Base-by-base conservation (phyloP, 768 basidiomycete genomes). In the Boletus subparvulus region DNA sequence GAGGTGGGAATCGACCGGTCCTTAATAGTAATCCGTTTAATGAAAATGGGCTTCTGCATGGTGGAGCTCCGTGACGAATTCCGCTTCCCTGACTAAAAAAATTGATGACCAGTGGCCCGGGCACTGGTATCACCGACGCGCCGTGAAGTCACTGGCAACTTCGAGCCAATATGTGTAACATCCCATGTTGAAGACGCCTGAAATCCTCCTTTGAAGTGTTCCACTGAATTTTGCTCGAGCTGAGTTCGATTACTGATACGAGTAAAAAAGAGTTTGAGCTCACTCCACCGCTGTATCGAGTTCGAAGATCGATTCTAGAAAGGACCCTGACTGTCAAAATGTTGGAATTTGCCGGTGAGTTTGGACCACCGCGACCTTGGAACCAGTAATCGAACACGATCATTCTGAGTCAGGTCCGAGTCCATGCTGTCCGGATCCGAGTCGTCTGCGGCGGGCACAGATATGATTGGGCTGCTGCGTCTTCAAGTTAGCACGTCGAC, bases 1-100 rank as follows among this genome's bases (percentile, higher is more conserved):
- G 28, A 55, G 64, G 67, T 58, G 67, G 65, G 66, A 69, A 69
- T 55, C 53, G 14, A 46, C 40, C 42, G 41, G 53, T 60, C 56
- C 50, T 51, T 58, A 61, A 68, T 61, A 48, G 58, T 40, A 54
- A 58, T 36, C 19, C 46, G 42, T 54, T 44, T 40, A 56, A 64
- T 69, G 55, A 63, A 67, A 52, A 28, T 43, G 56, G 54, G 53
- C 52, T 36, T 56, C 56, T 52, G 49, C 48, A 16, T 33, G 21
- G 33, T 44, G 55, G 50, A 33, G 39, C 40, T 49, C 32, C 26
- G 9, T 47, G 55, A 52, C 48, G 48, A 42, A 50, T 50, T 47
- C 50, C 37, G 41, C 42, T 56, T 39, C 24, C 33, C 28, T 42
- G n/a, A 19, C 28, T 39, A 35, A 37, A 44, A 21, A 52, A 45